Evolutionary conservation across 495 filamentous ascomycete species (phyloP), one percentile per base, ranked within the genome.

Genomic region (Jackrogersella multiformis): DNA sequence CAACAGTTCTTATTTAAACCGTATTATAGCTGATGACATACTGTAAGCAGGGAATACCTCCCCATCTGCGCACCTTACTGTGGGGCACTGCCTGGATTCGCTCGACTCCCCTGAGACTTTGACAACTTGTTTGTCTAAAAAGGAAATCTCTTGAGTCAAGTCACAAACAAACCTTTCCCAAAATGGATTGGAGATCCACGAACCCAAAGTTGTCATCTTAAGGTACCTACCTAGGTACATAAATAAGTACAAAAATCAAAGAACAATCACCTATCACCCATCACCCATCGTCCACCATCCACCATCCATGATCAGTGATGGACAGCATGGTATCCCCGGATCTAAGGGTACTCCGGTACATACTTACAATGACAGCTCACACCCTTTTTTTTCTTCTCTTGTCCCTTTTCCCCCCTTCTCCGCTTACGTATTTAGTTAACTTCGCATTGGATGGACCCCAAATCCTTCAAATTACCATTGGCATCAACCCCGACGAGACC

Each of bases 141-240:
- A 64, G 66, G 66, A 69, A 69, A 69, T 69, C 42, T 59, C 55
- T 64, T 64, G 56, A 69, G 39, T 69, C 66, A 69, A 64, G 60
- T 56, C 42, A 60, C 56, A 26, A 63, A 60, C 42, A 48, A 13
- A 28, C 66, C 49, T 56, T 64, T 64, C 66, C 66, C 12, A 60
- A 56, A 56, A 18, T 42, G 28, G 46, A 51, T 28, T 20, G 0
- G 16, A 12, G 55, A 49, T 35, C 66, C 66, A 54, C 41, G 6
- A 12, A 23, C 42, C 56, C 59, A 64, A 32, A 52, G 18, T 55
- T 49, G 32, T 44, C 35, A 34, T 69, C 36, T 44, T 36, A 21
- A 60, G 60, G 66, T 69, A 69, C 66, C 54, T 49, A 69, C 42
- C 21, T 26, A 46, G 12, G 10, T 35, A 35, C 32, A 35, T 13